Base-by-base conservation (phyloP, 75 land plant species). In the Azolla pinnata region DNA sequence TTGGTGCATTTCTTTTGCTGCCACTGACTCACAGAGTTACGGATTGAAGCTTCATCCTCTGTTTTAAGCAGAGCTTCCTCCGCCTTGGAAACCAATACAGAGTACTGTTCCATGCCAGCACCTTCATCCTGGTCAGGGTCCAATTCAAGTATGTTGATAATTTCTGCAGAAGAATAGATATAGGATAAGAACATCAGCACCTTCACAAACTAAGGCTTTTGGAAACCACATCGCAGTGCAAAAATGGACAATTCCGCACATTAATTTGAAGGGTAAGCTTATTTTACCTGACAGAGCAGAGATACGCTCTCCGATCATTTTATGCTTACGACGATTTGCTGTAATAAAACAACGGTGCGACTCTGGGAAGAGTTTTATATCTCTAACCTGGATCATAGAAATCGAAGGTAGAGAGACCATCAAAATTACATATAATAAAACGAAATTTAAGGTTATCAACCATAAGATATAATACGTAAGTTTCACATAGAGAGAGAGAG, bases 301-400 rank as follows among this genome's bases (percentile, higher is more conserved):
- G n/a, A 85, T 76, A 44, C 88, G 69, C 67, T 85, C 88, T 28
- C 69, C 70, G 48, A 85, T 82, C 56, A 73, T 85, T 59, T 67
- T 85, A n/a, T 85, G 49, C 42, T 72, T 70, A 49, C 58, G 67
- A 0, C 85, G 79, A 2, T 80, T 56, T 31, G 66, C 34, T 29
- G 46, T 79, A 32, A 79, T 47, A 20, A 48, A 14, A 4, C 64
- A 72, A 40, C 88, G 79, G 0, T 56, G 56, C 20, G 69, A 51
- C 50, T 63, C 59, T 9, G 85, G 82, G 42, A 85, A 23, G 34
- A 81, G 54, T 60, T 85, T 85, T 31, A 75, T 2, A 49, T 85
- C 85, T 58, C 80, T 79, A 35, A 81, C 72, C 88, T 84, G 35
- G 12, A 25, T 19, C 12, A 27, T 16, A 19, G 28, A 63, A 38